phyloP scores from a whole-genome alignment of 768 basidiomycete genomes.

The Ramaria rubella region DNA sequence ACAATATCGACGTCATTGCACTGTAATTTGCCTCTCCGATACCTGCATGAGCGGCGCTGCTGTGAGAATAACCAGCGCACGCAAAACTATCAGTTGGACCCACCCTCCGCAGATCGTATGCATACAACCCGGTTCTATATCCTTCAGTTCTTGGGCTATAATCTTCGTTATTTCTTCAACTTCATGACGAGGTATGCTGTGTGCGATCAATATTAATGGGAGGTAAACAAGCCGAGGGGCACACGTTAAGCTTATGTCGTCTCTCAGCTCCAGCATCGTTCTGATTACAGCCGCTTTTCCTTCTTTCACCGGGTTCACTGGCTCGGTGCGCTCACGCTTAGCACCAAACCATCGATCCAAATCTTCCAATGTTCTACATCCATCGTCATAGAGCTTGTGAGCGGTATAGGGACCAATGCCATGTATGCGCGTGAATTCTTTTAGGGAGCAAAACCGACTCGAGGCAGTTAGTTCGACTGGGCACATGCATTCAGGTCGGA shows the following conservation, averaged over 20 bases:
- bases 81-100: constrained; percentile 20
- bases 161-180: constrained; percentile 69
- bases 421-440: constrained; percentile 55
- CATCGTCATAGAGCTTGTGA: constrained; percentile 53
- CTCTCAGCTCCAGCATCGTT: constrained; percentile 51
- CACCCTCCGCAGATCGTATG: constrained; percentile 81
- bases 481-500: not conserved
- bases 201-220: not conserved
- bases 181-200: constrained; percentile 68
- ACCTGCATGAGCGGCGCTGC: no score
- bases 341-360: constrained; percentile 62
- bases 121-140: constrained; percentile 57
- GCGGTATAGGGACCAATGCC: constrained; percentile 72
- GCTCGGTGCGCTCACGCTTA: constrained; percentile 15
- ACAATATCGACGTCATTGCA: constrained; percentile 90
- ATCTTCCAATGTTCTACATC: constrained; percentile 61
- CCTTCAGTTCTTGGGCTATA: constrained; percentile 60
- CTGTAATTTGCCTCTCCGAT: constrained; percentile 73
- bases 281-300: constrained; percentile 35
- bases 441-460: constrained; percentile 49
- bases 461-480: constrained; percentile 41
- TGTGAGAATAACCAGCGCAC: not conserved
- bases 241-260: constrained; percentile 48
- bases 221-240: constrained; percentile 10
- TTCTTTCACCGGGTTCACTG: constrained; percentile 15